Percentiles rank a stretch among this genome's conserved stretches.
Evolutionary conservation across 164 flowering plant genomes (phyloP).

Genomic region (Cinnamomum chago): DNA sequence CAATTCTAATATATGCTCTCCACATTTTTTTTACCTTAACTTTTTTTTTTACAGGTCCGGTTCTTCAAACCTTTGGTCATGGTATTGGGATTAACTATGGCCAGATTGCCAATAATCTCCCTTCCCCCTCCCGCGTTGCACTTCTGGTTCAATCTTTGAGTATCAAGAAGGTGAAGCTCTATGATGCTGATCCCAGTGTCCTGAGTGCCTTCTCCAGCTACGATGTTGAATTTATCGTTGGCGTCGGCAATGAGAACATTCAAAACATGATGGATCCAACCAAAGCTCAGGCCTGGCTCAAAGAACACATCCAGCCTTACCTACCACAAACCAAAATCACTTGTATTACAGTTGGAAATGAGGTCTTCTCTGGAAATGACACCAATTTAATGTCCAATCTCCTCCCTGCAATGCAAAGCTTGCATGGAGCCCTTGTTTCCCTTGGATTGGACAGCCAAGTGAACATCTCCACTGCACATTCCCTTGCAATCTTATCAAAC

Average conservation of each 20-base stretch:
- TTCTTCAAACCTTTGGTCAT: slow-evolving; percentile 20
- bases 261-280: slow-evolving; percentile 41
- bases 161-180: slow-evolving; percentile 60
- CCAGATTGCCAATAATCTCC: slow-evolving; percentile 75
- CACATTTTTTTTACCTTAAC: too few relatives aligned
- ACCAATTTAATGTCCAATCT: slow-evolving; percentile 32
- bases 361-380: slow-evolving; percentile 43
- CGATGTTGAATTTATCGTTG: slow-evolving; percentile 63
- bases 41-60: slow-evolving; percentile 30
- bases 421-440: slow-evolving; percentile 45
- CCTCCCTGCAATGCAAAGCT: slow-evolving; percentile 72
- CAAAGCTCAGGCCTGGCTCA: slow-evolving; percentile 61
- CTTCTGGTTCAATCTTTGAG: slow-evolving; percentile 49
- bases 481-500: slow-evolving; percentile 39
- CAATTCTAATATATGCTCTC: too few relatives aligned
- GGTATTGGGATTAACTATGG: slow-evolving; percentile 79
- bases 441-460: slow-evolving; percentile 55
- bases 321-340: slow-evolving; percentile 51
- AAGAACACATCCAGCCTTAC: slow-evolving; percentile 44
- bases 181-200: slow-evolving; percentile 75
- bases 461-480: slow-evolving; percentile 73
- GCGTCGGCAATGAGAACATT: slow-evolving; percentile 52
- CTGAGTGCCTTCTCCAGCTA: slow-evolving; percentile 58
- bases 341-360: slow-evolving; percentile 73
- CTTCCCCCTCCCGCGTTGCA: slow-evolving; percentile 55